Evolutionary conservation across 2,329 filamentous ascomycete species (phyloP).

Genomic region (Beauveria brongniartii): DNA sequence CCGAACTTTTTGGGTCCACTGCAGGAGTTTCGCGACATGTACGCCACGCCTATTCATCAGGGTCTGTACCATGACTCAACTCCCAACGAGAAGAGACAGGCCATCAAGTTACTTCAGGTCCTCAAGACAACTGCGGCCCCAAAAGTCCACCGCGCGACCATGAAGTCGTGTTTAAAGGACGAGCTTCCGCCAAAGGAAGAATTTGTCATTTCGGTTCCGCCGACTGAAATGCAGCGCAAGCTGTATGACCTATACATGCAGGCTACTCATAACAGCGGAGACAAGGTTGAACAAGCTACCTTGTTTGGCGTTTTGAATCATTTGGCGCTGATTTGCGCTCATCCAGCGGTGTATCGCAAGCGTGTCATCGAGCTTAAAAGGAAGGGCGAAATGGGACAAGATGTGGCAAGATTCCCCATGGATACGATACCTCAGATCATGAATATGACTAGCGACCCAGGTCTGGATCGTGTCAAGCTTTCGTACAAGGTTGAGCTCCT

Average conservation of each 20-base stretch:
- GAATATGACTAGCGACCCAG: conserved; percentile 29
- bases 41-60: conserved; percentile 61
- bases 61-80: conserved; percentile 63
- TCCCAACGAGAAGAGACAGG: conserved; percentile 43
- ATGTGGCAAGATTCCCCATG: conserved; percentile 17
- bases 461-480: conserved; percentile 37
- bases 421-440: conserved; percentile 22
- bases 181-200: conserved; percentile 70
- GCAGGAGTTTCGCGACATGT: conserved; percentile 62
- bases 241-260: conserved; percentile 49
- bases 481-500: conserved; percentile 65
- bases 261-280: conserved; percentile 9
- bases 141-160: conserved; percentile 70
- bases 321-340: conserved; percentile 43
- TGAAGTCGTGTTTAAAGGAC: conserved; percentile 52
- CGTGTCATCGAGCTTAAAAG: conserved; percentile 20
- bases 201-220: conserved; percentile 67
- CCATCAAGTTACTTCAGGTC: conserved; percentile 59
- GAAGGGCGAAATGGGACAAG: conserved; percentile 10
- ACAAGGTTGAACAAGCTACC: conserved; percentile 8
- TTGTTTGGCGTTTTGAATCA: conserved; percentile 30
- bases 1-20: conserved; percentile 66
- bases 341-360: conserved; percentile 39
- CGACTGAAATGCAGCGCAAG: conserved; percentile 55
- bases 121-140: conserved; percentile 66